These are phyloP conservation scores for Leccinum ochraceum DNA, from an alignment of 768 basidiomycete genomes.

Conservation along the genomic window DNA sequence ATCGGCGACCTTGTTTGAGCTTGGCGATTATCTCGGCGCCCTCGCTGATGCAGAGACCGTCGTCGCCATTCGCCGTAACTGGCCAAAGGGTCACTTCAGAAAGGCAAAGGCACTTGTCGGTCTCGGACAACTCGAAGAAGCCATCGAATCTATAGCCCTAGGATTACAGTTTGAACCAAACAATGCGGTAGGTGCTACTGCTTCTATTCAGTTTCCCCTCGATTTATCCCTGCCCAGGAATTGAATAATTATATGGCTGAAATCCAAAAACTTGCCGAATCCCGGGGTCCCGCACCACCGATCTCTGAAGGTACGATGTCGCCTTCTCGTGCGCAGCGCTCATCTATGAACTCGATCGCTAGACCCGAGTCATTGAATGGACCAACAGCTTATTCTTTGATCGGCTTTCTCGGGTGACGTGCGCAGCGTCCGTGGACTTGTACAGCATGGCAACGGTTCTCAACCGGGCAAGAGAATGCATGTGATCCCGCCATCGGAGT, in stretches of 20 bases:
- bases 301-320: slow-evolving; percentile 1
- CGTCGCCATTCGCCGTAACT: slow-evolving; percentile 77
- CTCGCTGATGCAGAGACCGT: slow-evolving; percentile 91
- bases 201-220: not conserved
- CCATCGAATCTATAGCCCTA: slow-evolving; percentile 76
- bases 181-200: slow-evolving; percentile 46
- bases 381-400: slow-evolving; percentile 3
- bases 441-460: slow-evolving; percentile 15
- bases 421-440: slow-evolving; percentile 15
- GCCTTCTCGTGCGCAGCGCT: not conserved
- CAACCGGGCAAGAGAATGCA: slow-evolving; percentile 13
- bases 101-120: slow-evolving; percentile 87
- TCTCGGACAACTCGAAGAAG: slow-evolving; percentile 68
- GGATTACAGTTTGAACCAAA: slow-evolving; percentile 85
- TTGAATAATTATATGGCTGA: slow-evolving; percentile 35
- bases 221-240: slow-evolving; percentile 27
- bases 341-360: not conserved
- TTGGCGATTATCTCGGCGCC: slow-evolving; percentile 73
- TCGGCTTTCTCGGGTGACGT: slow-evolving; percentile 2
- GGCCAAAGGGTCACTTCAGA: slow-evolving; percentile 96
- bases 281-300: slow-evolving; percentile 6
- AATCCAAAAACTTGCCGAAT: slow-evolving; percentile 27
- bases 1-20: slow-evolving; percentile 81
- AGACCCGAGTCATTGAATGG: slow-evolving; percentile 8
- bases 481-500: slow-evolving; percentile 10